Conservation (phyloP, 331 rosid genomes). For the Acacia concinna region DNA sequence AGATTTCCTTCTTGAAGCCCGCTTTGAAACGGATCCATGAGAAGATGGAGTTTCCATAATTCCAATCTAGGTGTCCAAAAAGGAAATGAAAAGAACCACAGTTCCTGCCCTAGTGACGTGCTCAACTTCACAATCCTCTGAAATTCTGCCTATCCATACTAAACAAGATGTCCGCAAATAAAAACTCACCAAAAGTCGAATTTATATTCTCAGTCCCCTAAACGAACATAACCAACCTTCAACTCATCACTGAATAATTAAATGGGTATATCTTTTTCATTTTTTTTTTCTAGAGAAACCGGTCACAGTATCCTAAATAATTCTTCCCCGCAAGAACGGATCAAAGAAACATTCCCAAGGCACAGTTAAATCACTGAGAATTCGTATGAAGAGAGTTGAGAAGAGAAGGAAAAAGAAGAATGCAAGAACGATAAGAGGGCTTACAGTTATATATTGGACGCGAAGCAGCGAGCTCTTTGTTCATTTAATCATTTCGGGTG, state of each 20-base stretch:
- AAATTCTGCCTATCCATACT: neutral
- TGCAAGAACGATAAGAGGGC: neutral
- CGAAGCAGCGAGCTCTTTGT: neutral
- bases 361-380: neutral
- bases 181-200: constrained; percentile 5
- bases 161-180: neutral
- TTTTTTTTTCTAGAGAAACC: neutral
- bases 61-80: constrained; percentile 1
- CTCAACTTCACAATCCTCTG: neutral
- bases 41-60: constrained; percentile 55
- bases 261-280: neutral
- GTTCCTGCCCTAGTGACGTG: constrained; percentile 10
- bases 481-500: neutral
- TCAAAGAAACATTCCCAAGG: neutral
- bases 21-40: constrained; percentile 50
- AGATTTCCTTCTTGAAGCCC: constrained; percentile 68
- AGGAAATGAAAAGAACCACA: neutral
- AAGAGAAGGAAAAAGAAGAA: neutral
- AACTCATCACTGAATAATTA: neutral
- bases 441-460: constrained; percentile 23
- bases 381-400: neutral
- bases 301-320: neutral
- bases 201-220: neutral
- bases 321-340: constrained; percentile 14
- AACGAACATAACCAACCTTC: neutral